Conservation (phyloP, 495 filamentous ascomycete species). For the Tetracladium marchalianum region DNA sequence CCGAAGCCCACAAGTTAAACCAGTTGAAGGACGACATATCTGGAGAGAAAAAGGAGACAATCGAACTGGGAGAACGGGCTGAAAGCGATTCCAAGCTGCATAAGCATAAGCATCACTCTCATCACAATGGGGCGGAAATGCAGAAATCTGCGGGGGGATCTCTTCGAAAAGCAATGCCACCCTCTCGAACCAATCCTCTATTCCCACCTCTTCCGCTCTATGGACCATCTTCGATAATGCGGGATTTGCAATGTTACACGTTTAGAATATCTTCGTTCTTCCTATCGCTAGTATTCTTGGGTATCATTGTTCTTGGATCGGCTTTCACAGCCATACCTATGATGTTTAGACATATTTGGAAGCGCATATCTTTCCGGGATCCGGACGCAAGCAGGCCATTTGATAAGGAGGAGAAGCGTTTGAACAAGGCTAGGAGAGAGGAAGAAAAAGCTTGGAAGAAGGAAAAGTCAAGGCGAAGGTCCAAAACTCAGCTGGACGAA, state of each 20-base stretch:
- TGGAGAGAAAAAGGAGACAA: constrained; percentile 8
- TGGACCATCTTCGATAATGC: constrained; percentile 55
- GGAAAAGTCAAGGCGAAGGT: constrained; percentile 22
- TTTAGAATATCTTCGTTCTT: constrained; percentile 60
- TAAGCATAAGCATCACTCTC: not conserved
- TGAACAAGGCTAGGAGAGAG: constrained; percentile 41
- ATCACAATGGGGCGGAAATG: constrained; percentile 1
- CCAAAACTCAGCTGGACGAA: constrained; percentile 17
- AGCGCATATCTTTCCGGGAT: constrained; percentile 42
- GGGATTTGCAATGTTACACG: constrained; percentile 50
- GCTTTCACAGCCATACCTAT: constrained; percentile 49
- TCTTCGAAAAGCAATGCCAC: constrained; percentile 37
- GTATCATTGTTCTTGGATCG: constrained; percentile 64
- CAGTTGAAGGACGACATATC: constrained; percentile 42
- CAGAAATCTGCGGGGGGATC: constrained; percentile 23
- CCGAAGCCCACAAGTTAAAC: constrained; percentile 60
- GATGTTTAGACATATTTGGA: constrained; percentile 33
- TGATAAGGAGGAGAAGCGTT: constrained; percentile 50
- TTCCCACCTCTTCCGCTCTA: constrained; percentile 86
- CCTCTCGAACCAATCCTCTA: constrained; percentile 64
- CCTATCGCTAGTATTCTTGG: constrained; percentile 66
- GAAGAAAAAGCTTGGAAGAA: constrained; percentile 52
- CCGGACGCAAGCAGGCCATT: constrained; percentile 55
- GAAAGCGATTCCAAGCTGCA: constrained; percentile 9
- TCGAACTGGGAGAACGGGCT: constrained; percentile 5